These are phyloP conservation scores for Amphibolis antarctica DNA, from an alignment of 106 monocot genomes.

Conservation along the genomic window DNA sequence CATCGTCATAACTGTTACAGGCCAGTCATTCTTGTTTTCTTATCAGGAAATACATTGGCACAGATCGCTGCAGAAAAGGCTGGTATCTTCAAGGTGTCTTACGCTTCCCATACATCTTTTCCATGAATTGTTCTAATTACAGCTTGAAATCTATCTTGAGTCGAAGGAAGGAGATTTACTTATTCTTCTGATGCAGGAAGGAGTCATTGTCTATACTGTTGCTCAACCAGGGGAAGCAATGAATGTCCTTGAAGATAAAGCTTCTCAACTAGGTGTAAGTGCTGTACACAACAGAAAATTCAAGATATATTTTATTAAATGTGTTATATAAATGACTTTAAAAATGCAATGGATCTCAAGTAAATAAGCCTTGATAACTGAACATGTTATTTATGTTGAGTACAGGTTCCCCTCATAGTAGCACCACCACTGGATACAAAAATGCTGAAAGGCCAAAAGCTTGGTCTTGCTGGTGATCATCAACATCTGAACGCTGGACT, in stretches of 20 bases:
- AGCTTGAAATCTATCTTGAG: background rate
- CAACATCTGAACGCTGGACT: slow-evolving; percentile 88
- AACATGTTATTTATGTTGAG: background rate
- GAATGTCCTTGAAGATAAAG: slow-evolving; percentile 45
- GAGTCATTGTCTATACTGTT: slow-evolving; percentile 53
- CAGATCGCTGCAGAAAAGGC: slow-evolving; percentile 81
- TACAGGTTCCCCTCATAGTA: slow-evolving; percentile 54
- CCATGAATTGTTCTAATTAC: background rate
- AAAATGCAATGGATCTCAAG: background rate
- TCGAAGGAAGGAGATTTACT: slow-evolving; percentile 9
- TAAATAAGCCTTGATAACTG: background rate
- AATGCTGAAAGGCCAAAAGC: slow-evolving; percentile 35
- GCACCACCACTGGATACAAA: slow-evolving; percentile 35
- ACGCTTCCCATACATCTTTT: background rate
- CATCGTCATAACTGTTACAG: background rate
- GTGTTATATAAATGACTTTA: background rate
- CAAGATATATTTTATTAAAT: background rate
- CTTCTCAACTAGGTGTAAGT: slow-evolving; percentile 53
- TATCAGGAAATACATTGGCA: slow-evolving; percentile 67
- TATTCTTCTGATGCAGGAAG: slow-evolving; percentile 33
- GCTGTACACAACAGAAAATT: background rate
- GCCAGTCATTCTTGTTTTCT: background rate
- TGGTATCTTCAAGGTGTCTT: slow-evolving; percentile 82
- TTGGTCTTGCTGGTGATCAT: slow-evolving; percentile 85
- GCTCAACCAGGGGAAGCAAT: slow-evolving; percentile 64